Evolutionary conservation across 352 stramenopile species (phyloP), one percentile per base, ranked within the genome.

Genomic region (Phytophthora quininea): DNA sequence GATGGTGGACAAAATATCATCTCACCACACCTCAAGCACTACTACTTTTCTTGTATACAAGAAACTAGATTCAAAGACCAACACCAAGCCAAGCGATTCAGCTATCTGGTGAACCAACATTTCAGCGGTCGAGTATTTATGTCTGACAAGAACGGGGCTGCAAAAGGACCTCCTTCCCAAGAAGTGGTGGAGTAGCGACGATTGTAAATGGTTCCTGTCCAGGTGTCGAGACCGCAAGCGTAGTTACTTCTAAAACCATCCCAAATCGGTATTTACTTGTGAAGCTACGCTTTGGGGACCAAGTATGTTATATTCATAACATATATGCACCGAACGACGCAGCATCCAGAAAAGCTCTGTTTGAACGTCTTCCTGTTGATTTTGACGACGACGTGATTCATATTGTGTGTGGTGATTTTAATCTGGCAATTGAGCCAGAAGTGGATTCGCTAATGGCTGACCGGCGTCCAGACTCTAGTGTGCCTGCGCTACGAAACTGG

Each of bases 371-470:
- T 15, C 55, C 55, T 15, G n/a, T 31, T 5, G 11, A 27, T 30
- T 62, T 62, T 29, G 43, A 54, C 1, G 32, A 47, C 27, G 12
- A 54, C n/a, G 55, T 19, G 3, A 29, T 62, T 12, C 55, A 54
- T 24, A 38, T 62, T 35, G 9, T 49, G 9, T 62, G 55, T 48
- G 55, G 55, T n/a, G 55, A 62, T 40, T 62, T 62, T 55, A 62
- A 54, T 62, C 43, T 62, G 24, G 45, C n/a, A 5, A 15, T 62
- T 2, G 55, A 54, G 3, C 55, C 55, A 6, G 32, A 49, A 0
- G 7, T 40, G 6, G 43, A 54, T 30, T 7, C 55, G 3, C 47
- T 24, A n/a, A 9, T 11, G 24, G 9, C 1, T 2, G 2, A 24
- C 5, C 19, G 9, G 2, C 27, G 5, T 7, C 38, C 54, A 15